Conservation (phyloP, 2,329 filamentous ascomycete species). For the Fusarium annulatum region DNA sequence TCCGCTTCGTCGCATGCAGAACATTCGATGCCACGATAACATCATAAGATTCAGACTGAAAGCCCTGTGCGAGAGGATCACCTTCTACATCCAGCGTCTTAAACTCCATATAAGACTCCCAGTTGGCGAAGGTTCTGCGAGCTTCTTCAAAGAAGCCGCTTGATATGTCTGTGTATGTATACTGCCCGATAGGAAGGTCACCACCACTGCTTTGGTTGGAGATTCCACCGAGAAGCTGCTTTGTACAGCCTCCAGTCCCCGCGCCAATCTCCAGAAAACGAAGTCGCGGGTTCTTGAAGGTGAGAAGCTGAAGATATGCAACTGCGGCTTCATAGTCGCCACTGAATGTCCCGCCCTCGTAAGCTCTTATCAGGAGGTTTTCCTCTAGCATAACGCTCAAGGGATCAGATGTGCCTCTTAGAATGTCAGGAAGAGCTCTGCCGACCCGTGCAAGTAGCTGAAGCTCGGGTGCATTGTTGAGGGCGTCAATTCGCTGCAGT, state of each 20-base stretch:
- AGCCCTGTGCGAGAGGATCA: not conserved
- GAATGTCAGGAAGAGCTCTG: not conserved
- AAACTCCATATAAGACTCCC: not conserved
- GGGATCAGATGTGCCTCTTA: not conserved
- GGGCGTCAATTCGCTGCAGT: not conserved
- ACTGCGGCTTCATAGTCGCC: constrained; percentile 10
- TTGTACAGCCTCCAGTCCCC: constrained; percentile 2
- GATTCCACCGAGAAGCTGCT: constrained; percentile 7
- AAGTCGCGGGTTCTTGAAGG: not conserved
- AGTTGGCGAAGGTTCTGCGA: not conserved
- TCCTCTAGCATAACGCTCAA: constrained; percentile 2
- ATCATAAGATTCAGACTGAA: not conserved
- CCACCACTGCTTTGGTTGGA: not conserved
- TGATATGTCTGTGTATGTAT: constrained; percentile 6
- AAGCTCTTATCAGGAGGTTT: not conserved
- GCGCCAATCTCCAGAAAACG: constrained; percentile 7
- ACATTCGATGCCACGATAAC: constrained; percentile 11
- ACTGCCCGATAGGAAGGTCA: not conserved
- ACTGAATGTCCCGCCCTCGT: constrained; percentile 8
- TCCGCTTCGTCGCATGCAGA: constrained; percentile 1
- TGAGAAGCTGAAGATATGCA: constrained; percentile 11
- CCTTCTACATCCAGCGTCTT: constrained; percentile 6
- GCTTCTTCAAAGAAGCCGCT: constrained; percentile 13
- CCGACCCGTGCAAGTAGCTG: constrained; percentile 7
- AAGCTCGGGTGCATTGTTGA: not conserved